Base-by-base conservation (phyloP, 306 rosid species). In the Herpetospermum pedunculosum region DNA sequence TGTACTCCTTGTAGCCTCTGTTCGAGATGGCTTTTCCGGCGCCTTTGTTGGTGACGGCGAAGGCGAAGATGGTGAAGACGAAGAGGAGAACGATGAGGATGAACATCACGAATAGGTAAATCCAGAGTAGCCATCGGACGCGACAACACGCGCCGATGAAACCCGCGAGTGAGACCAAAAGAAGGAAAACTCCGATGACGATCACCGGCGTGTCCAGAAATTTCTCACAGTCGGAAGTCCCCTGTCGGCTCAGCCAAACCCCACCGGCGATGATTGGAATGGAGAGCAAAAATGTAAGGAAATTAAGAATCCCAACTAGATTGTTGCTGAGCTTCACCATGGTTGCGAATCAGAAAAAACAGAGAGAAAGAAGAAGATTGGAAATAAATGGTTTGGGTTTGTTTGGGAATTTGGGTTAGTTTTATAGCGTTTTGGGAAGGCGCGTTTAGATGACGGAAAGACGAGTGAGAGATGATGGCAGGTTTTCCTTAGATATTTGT, bases 41-140 rank as follows among this genome's bases (percentile, higher is more conserved):
- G 3, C 96, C 92, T 28, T 81, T 84, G 77, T 90, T 90, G 60
- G 92, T 90, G 2, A 90, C 81, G 9, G 64, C 88, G 70, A 92
- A 88, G 41, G 85, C 89, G 71, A 92, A 90, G 77, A 92, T 77
- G 23, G 96, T 88, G 83, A 90, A 81, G 6, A 38, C 80, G 41
- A 86, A 82, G 37, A 88, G 84, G 11, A 87, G 21, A 6, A 92
- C 62, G 41, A 90, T 92, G 78, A 92, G 87, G 48, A 92, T n/a
- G 85, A 87, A 87, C 98, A 92, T 90, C 35, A 87, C 87, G 8
- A 90, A 76, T 0, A 90, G 92, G 79, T 92, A 88, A n/a, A 86
- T 3, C 92, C 97, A 88, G 35, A 92, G 91, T 12, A 87, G 96
- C 85, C 96, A 86, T 0, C 90, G 59, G 9, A 86, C 85, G 18